Evolutionary conservation across 163 green algal species (phyloP).

Genomic region (Chlamydomonas reinhardtii): DNA sequence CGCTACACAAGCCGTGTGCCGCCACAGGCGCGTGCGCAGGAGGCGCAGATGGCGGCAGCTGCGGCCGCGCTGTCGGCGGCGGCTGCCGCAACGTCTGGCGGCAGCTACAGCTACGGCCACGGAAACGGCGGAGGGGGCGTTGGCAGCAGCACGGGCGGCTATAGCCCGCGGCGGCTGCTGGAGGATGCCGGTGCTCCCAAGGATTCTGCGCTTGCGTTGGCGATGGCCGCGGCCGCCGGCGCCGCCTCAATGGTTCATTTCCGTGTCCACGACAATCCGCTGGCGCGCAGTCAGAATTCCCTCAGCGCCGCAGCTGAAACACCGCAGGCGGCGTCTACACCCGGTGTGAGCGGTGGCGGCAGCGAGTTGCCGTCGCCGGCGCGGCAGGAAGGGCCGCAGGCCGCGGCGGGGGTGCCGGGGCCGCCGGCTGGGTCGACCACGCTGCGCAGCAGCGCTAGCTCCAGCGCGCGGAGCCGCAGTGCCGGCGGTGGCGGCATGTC

Average conservation of each 20-base stretch:
- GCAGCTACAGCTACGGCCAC: background rate
- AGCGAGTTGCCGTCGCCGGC: background rate
- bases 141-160: background rate
- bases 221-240: background rate
- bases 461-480: background rate
- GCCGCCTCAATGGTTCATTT: background rate
- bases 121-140: background rate
- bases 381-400: background rate
- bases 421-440: background rate
- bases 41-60: conserved; percentile 14
- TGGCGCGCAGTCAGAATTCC: background rate
- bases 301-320: background rate
- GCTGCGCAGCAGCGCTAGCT: background rate
- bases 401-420: background rate
- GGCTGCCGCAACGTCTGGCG: background rate
- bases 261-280: background rate
- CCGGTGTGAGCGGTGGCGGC: background rate
- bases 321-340: background rate
- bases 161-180: background rate
- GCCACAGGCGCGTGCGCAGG: conserved; percentile 8
- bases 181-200: background rate
- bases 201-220: background rate
- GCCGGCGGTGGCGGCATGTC: background rate
- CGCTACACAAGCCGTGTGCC: background rate
- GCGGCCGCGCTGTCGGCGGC: conserved; percentile 18